Evolutionary conservation across 2,329 filamentous ascomycete species (phyloP), one percentile per base, ranked within the genome.

Genomic region (Cryphonectria carpinicola): DNA sequence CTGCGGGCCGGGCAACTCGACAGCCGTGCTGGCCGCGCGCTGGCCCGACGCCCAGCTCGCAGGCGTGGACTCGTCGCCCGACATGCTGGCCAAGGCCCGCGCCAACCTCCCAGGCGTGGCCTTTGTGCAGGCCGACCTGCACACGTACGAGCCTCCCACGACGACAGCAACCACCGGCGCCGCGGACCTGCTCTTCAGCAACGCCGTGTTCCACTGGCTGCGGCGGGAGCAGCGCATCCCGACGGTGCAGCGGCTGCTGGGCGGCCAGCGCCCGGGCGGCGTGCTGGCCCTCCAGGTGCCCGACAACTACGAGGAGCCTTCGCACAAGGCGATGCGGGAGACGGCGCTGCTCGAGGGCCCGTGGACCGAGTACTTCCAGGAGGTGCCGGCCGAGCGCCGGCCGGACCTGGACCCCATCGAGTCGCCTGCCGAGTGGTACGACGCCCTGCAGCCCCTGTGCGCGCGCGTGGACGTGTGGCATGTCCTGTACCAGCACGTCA

Each of bases 201-300:
- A 89, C 70, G 87, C 88, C 0, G 86, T 87, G 1, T 84, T 89
- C 70, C 88, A 90, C 70, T 90, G 88, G 88, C 78, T 90, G 4
- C 79, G 82, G 0, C 72, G 71, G 0, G 74, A 76, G 0, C 75
- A 81, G 0, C 85, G 87, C 0, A 79, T 90, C 8, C 77, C 78
- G 0, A 80, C 83, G 1, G 78, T 90, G 5, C 78, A 76, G 13
- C 77, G 80, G 0, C 77, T 89, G 2, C 76, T 90, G 2, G 32
- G 75, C 0, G 75, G 76, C 0, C 81, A 85, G 52, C 63, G 74
- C 0, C 65, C 80, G 0, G 86, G 87, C 2, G 84, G 83, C 41
- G 83, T 86, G 0, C 79, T 90, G 6, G 88, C 88, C 0, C 80
- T 88, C 65, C 88, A 90, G 71, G 76, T 82, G 1, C 81, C 81